These are phyloP conservation scores for Beauveria varroae DNA, from an alignment of 2,329 filamentous ascomycete species.

Conservation along the genomic window DNA sequence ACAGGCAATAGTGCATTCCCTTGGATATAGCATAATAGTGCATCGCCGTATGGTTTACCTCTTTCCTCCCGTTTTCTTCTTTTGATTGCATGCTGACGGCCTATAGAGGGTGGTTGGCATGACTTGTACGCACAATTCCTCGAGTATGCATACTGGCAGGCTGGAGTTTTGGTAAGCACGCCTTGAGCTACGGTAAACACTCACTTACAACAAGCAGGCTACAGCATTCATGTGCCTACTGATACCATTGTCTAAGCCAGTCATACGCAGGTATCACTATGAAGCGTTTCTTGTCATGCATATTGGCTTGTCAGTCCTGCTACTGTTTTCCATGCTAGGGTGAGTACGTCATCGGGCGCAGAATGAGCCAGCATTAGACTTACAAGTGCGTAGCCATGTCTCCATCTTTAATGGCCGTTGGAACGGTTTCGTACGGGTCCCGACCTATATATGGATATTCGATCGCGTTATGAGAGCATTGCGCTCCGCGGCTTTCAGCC, in stretches of 20 bases:
- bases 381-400: slow-evolving; percentile 26
- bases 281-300: slow-evolving; percentile 44
- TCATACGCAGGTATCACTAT: slow-evolving; percentile 43
- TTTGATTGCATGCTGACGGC: not conserved
- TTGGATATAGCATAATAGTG: slow-evolving; percentile 47
- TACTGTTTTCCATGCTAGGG: slow-evolving; percentile 43
- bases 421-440: slow-evolving; percentile 42
- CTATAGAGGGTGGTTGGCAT: slow-evolving; percentile 27
- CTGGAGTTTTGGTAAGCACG: slow-evolving; percentile 31
- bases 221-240: slow-evolving; percentile 38
- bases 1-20: slow-evolving; percentile 55
- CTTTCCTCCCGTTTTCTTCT: not conserved
- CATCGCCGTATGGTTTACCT: slow-evolving; percentile 16
- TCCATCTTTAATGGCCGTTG: slow-evolving; percentile 43
- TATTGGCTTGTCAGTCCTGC: slow-evolving; percentile 42
- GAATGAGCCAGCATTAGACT: not conserved
- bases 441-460: slow-evolving; percentile 39
- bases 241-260: slow-evolving; percentile 40
- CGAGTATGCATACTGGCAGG: slow-evolving; percentile 39
- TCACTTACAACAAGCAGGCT: slow-evolving; percentile 17
- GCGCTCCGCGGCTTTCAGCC: slow-evolving; percentile 35
- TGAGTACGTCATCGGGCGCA: not conserved
- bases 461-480: slow-evolving; percentile 39
- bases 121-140: slow-evolving; percentile 30
- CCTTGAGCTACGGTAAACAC: not conserved